Evolutionary conservation across 176 grass and related monocot species (phyloP).

Genomic region (Leersia perrieri): DNA sequence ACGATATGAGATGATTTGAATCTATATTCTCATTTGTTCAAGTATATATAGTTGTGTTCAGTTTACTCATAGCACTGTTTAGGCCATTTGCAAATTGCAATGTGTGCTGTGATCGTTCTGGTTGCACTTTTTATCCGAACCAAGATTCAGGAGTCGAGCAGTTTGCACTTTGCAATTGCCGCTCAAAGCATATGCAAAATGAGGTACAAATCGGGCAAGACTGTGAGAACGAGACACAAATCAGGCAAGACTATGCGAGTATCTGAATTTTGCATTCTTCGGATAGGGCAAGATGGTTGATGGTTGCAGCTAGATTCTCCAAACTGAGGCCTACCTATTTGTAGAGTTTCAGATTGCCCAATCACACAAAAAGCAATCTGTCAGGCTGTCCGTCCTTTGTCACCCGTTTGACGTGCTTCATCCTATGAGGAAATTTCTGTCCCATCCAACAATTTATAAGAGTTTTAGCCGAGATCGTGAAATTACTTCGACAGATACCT

Average conservation of each 20-base stretch:
- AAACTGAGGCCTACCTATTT: neutral
- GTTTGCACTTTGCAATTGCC: no score
- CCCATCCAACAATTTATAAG: no score
- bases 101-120: neutral
- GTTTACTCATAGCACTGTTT: no score
- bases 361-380: neutral
- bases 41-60: no score
- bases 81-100: no score
- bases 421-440: no score
- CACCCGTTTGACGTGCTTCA: no score
- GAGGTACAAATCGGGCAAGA: no score
- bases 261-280: neutral
- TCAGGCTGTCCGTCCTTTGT: neutral
- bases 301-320: neutral
- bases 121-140: neutral
- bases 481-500: no score
- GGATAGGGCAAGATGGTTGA: neutral
- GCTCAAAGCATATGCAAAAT: neutral
- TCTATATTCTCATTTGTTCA: no score
- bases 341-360: slow-evolving; percentile 8
- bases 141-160: neutral
- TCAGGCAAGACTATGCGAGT: neutral
- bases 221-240: neutral
- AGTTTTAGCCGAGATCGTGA: no score
- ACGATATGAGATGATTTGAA: no score